Evolutionary conservation across 1,139 yeast genomes (phyloP).

Genomic region (Yamadazyma spencermartinsiae): DNA sequence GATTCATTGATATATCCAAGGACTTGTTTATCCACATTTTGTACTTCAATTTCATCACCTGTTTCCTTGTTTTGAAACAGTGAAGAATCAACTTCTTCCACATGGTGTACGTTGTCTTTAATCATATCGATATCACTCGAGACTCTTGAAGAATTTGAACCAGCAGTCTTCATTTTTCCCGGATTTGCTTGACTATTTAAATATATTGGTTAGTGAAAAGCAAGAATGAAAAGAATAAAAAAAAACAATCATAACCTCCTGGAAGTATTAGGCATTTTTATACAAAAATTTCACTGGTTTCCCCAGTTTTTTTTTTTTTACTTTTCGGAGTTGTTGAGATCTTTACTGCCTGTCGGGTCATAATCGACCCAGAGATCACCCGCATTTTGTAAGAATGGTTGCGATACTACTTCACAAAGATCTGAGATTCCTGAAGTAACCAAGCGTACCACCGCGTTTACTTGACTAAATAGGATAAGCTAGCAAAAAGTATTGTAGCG

Average conservation of each 20-base stretch:
- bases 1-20: slow-evolving; percentile 21
- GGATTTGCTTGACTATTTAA: background rate
- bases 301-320: background rate
- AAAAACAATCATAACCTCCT: slow-evolving; percentile 1
- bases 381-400: background rate
- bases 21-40: slow-evolving; percentile 20
- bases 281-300: background rate
- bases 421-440: background rate
- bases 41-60: slow-evolving; percentile 12
- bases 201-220: background rate
- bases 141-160: slow-evolving; percentile 2
- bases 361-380: background rate
- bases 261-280: background rate
- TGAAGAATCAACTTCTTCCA: slow-evolving; percentile 13
- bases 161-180: background rate
- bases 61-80: slow-evolving; percentile 8
- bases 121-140: slow-evolving; percentile 11
- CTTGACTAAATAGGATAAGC: background rate
- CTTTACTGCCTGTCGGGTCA: background rate
- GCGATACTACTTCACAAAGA: background rate
- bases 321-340: background rate
- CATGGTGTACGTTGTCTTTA: slow-evolving; percentile 14
- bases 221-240: background rate
- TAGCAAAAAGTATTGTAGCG: background rate
- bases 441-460: background rate